phyloP scores from a whole-genome alignment of 495 filamentous ascomycete species.

The Lepraria neglecta region DNA sequence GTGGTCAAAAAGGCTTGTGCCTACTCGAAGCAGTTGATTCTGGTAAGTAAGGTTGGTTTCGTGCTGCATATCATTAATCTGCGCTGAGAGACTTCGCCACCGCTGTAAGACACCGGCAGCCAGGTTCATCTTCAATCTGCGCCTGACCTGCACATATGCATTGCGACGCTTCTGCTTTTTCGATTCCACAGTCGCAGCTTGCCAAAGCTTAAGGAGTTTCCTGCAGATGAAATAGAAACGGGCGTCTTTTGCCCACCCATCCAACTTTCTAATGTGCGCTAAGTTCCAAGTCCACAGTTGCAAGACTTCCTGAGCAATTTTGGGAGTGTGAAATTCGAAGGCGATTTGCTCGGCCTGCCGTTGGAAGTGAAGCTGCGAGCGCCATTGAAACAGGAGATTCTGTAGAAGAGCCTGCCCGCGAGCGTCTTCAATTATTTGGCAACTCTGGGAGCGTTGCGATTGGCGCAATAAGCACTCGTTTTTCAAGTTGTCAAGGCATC shows the following conservation, averaged over 20 bases:
- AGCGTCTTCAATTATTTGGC: constrained; percentile 27
- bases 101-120: constrained; percentile 40
- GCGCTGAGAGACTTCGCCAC: constrained; percentile 42
- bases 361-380: constrained; percentile 37
- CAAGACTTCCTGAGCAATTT: constrained; percentile 44
- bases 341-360: constrained; percentile 46
- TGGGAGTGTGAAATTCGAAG: constrained; percentile 48
- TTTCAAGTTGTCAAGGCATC: constrained; percentile 38
- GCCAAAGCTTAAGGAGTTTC: constrained; percentile 51
- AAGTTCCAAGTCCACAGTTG: constrained; percentile 42
- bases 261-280: constrained; percentile 43
- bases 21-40: constrained; percentile 41
- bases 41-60: constrained; percentile 15
- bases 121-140: constrained; percentile 53
- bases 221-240: constrained; percentile 54
- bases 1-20: constrained; percentile 38
- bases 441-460: constrained; percentile 36
- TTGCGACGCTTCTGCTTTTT: constrained; percentile 51
- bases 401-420: constrained; percentile 34
- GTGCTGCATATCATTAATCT: constrained; percentile 24
- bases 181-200: constrained; percentile 43
- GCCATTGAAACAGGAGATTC: constrained; percentile 42
- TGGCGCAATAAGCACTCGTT: constrained; percentile 38
- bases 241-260: constrained; percentile 50
- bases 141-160: constrained; percentile 53